These are phyloP conservation scores for Apiotrichum gracile DNA, from an alignment of 1,284 basidiomycete genomes.

Conservation along the genomic window DNA sequence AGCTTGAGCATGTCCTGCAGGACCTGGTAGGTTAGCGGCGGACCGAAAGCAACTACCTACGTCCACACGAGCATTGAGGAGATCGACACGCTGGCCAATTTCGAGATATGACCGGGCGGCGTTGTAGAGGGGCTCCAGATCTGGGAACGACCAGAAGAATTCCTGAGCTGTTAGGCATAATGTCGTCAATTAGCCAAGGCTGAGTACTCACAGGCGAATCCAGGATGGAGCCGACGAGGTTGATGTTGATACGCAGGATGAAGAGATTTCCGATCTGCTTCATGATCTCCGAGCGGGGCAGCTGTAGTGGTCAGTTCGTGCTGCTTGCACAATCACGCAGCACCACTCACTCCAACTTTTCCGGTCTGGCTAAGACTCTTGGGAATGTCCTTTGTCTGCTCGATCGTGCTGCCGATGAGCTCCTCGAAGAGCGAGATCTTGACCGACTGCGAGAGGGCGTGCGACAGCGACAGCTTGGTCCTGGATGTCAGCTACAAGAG, in stretches of 20 bases:
- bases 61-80: constrained; percentile 90
- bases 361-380: constrained; percentile 89
- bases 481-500: constrained; percentile 47
- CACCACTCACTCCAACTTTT: constrained; percentile 72
- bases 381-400: constrained; percentile 94
- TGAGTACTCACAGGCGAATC: constrained; percentile 72
- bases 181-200: too few relatives aligned
- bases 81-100: constrained; percentile 86
- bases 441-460: constrained; percentile 90
- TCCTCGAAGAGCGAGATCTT: constrained; percentile 96
- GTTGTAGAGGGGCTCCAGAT: constrained; percentile 90
- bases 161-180: constrained; percentile 53
- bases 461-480: constrained; percentile 92
- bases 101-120: constrained; percentile 90
- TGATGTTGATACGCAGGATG: constrained; percentile 88
- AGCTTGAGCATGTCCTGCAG: constrained; percentile 95
- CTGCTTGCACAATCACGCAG: background rate
- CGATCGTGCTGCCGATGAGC: constrained; percentile 86
- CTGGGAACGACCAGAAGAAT: constrained; percentile 78
- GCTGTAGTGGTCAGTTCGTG: constrained; percentile 24
- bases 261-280: constrained; percentile 94
- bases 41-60: constrained; percentile 4
- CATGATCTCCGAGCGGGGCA: constrained; percentile 75
- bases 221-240: constrained; percentile 88
- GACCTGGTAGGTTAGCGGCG: constrained; percentile 53